Conservation (phyloP, 139 green algal species). For the Chlorella ohadii region DNA sequence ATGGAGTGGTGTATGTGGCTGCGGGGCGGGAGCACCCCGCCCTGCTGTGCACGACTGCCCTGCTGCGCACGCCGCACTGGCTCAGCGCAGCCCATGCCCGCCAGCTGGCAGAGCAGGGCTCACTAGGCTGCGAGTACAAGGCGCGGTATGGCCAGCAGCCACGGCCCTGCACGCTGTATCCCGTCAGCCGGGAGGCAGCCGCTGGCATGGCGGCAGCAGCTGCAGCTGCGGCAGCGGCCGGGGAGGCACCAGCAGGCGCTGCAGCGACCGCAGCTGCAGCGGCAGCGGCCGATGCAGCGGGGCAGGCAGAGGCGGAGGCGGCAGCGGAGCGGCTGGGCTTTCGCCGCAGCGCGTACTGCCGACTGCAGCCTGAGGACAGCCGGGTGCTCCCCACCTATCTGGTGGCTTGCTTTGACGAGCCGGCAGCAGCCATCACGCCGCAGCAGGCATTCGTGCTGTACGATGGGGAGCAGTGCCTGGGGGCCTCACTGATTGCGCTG, state of each 20-base stretch:
- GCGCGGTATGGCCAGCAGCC: constrained; percentile 61
- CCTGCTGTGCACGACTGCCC: constrained; percentile 53
- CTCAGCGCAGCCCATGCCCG: constrained; percentile 45
- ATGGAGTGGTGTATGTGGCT: constrained; percentile 59
- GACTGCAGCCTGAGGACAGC: constrained; percentile 26
- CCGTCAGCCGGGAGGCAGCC: not conserved
- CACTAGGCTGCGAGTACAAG: constrained; percentile 58
- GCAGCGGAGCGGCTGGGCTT: not conserved
- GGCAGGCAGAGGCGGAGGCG: not conserved
- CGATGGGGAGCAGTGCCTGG: constrained; percentile 72
- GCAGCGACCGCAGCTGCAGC: not conserved
- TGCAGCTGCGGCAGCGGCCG: not conserved
- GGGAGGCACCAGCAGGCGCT: not conserved
- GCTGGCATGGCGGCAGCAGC: not conserved
- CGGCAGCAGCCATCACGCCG: constrained; percentile 69
- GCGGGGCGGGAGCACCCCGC: constrained; percentile 67
- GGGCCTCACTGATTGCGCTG: constrained; percentile 56
- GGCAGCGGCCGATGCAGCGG: not conserved
- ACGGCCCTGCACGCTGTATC: constrained; percentile 29
- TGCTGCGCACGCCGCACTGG: constrained; percentile 65
- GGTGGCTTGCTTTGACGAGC: constrained; percentile 57
- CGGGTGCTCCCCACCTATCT: not conserved
- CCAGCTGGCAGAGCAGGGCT: not conserved
- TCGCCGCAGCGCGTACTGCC: constrained; percentile 24
- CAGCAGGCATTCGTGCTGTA: constrained; percentile 84